Evolutionary conservation across 352 stramenopile species (phyloP), one percentile per base, ranked within the genome.

Genomic region (Phytophthora brassicae): DNA sequence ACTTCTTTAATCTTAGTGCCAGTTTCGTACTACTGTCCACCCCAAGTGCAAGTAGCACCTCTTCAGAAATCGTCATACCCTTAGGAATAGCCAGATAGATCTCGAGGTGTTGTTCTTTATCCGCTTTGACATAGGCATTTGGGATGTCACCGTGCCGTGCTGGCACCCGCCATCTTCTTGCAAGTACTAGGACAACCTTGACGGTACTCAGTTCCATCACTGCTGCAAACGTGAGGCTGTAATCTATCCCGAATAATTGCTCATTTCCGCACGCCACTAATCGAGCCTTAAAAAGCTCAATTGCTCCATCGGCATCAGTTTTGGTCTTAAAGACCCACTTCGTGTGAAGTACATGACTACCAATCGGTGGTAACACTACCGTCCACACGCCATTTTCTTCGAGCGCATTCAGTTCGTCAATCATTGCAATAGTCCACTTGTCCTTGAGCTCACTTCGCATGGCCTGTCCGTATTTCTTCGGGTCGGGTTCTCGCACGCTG

Each of bases 101-200:
- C 20, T 61, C 43, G 23, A 58, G 22, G 8, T 48, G 13, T 9
- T 26, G 17, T 13, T 46, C 53, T 16, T 42, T 60, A 6, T 45
- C 39, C 0, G 44, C 42, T 28, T 60, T 51, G 3, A 52, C 42
- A 8, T 45, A 29, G 2, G 53, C 53, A n/a, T 47, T 36, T 1
- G 53, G 52, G 20, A 46, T 52, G 42, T 60, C 52, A 2, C 52
- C 52, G 14, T 60, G 42, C 13, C 22, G 44, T 0, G 28, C 52
- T 11, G 29, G 52, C 20, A 60, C 29, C 0, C 29, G 28, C 29
- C 36, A 20, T n/a, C 11, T 11, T 6, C n/a, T 17, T 2, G 42
- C 41, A 1, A 60, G 28, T 31, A 43, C 42, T 12, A 57, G 17
- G 8, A 59, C 31, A 1, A 49, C 38, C 36, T 48, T 58, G 6